Evolutionary conservation across 2,329 filamentous ascomycete genomes (phyloP).

Genomic region (Plenodomus biglobosus): DNA sequence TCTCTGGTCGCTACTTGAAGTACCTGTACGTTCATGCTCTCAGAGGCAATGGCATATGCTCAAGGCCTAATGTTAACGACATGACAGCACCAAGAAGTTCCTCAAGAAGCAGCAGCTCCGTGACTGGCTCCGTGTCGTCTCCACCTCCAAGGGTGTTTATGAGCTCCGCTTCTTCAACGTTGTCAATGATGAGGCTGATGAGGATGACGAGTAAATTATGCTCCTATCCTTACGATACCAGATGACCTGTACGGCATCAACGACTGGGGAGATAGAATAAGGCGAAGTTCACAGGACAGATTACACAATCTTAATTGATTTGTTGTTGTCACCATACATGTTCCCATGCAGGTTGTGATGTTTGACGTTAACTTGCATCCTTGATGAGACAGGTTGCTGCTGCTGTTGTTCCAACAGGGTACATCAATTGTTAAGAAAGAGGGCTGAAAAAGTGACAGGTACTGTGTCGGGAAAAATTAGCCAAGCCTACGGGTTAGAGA

Average conservation of each 20-base stretch:
- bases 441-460: too few species aligned
- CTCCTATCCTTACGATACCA: slow-evolving; percentile 4
- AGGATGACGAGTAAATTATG: slow-evolving; percentile 89
- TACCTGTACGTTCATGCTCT: slow-evolving; percentile 73
- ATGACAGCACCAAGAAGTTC: slow-evolving; percentile 97
- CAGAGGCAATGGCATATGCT: not conserved
- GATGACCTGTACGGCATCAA: slow-evolving; percentile 10
- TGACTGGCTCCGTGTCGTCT: slow-evolving; percentile 99
- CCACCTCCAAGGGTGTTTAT: slow-evolving; percentile 96
- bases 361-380: too few species aligned
- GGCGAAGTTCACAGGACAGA: slow-evolving; percentile 27
- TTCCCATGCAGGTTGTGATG: not conserved
- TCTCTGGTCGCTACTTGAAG: slow-evolving; percentile 99
- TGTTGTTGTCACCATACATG: slow-evolving; percentile 22
- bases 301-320: slow-evolving; percentile 36
- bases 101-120: slow-evolving; percentile 99
- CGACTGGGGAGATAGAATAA: slow-evolving; percentile 17
- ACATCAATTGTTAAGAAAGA: too few species aligned
- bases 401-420: too few species aligned
- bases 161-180: slow-evolving; percentile 99
- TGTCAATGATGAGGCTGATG: slow-evolving; percentile 95
- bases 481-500: too few species aligned
- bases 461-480: too few species aligned
- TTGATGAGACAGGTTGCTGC: too few species aligned
- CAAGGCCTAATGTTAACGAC: slow-evolving; percentile 12